Evolutionary conservation across 805 yeast genomes (phyloP).

Genomic region (Cyberlindnera euphorbiae): DNA sequence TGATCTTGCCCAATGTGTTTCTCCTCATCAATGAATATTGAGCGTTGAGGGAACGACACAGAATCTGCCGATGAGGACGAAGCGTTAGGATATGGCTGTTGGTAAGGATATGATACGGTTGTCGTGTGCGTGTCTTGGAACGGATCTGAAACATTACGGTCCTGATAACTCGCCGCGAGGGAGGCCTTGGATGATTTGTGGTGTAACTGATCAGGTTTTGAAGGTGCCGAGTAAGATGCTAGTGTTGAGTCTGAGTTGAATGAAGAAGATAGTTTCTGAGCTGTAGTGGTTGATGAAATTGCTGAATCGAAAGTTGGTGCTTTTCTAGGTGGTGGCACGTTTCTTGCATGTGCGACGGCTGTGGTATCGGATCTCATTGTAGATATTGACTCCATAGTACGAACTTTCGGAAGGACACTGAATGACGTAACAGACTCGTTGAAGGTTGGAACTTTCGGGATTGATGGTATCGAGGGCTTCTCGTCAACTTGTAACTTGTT

Average conservation of each 20-base stretch:
- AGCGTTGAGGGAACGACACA: too few species aligned
- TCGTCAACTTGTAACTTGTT: conserved; percentile 1
- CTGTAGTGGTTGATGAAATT: background rate
- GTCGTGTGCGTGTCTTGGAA: background rate
- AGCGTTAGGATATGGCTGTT: too few species aligned
- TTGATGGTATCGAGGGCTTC: conserved; percentile 8
- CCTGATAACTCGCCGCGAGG: too few species aligned
- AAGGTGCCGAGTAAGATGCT: conserved; percentile 1
- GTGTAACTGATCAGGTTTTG: conserved; percentile 3
- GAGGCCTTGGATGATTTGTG: conserved; percentile 5
- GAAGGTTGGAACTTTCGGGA: conserved; percentile 1
- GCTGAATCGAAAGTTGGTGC: background rate
- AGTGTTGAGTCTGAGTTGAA: conserved; percentile 1
- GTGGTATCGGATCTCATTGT: conserved; percentile 4
- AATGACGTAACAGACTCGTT: background rate
- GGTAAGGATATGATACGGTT: conserved; percentile 2
- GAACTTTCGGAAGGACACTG: conserved; percentile 1
- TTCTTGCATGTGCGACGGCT: background rate
- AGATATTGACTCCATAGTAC: conserved; percentile 9
- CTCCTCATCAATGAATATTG: conserved; percentile 15
- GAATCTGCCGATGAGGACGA: too few species aligned
- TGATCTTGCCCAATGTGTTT: conserved; percentile 3
- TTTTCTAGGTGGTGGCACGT: conserved; percentile 2
- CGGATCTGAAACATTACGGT: too few species aligned
- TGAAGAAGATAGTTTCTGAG: too few species aligned